A percentile compares a stretch with the other conserved stretches of the same genome.
These are phyloP conservation scores for Wallacemonas sp. DNA, from an alignment of 208 protist species.

Conservation along the genomic window DNA sequence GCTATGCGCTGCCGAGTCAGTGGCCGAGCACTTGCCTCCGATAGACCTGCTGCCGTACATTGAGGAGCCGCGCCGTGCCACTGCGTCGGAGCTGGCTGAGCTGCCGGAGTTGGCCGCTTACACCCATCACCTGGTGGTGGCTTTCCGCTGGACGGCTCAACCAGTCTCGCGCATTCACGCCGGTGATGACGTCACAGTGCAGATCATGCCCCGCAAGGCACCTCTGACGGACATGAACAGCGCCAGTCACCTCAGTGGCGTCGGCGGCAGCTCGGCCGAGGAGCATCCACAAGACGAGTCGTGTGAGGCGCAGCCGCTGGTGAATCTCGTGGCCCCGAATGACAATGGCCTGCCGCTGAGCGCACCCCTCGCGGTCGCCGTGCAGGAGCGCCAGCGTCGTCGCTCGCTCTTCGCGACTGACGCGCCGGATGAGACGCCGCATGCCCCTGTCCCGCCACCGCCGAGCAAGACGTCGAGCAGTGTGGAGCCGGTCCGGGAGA, in stretches of 20 bases:
- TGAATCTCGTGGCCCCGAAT: background rate
- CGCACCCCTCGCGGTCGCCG: background rate
- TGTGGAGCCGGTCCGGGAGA: background rate
- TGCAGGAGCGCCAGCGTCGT: constrained; percentile 1
- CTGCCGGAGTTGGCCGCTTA: background rate
- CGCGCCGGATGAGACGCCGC: background rate
- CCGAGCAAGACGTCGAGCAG: background rate
- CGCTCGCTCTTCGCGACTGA: background rate
- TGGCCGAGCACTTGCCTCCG: constrained; percentile 14
- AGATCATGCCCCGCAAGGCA: background rate
- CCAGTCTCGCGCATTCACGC: background rate
- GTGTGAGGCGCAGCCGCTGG: too few species aligned
- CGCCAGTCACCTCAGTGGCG: background rate
- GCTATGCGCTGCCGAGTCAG: constrained; percentile 22
- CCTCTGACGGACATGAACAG: background rate
- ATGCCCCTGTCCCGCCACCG: background rate
- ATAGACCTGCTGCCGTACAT: constrained; percentile 24
- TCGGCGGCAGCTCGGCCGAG: background rate
- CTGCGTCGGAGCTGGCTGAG: constrained; percentile 9
- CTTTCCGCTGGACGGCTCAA: background rate
- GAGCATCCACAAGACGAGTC: too few species aligned
- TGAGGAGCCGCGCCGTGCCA: background rate
- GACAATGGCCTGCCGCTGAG: constrained; percentile 2
- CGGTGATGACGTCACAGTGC: background rate
- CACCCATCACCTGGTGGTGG: constrained; percentile 7